Base-by-base conservation (phyloP, 169 alveolate genomes). In the Cryptosporidium canis region DNA sequence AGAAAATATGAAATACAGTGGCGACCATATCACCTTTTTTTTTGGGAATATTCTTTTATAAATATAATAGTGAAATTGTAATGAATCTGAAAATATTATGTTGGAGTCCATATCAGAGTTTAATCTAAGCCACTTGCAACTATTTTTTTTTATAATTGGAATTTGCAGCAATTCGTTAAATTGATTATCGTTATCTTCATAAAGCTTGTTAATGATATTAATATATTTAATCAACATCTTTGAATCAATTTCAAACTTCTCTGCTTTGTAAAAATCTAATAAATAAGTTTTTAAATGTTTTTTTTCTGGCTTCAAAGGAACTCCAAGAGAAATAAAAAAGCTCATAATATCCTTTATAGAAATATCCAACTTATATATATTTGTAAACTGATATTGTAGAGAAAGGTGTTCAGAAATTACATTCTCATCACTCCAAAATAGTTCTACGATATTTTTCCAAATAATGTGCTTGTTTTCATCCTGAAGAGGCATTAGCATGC, bases 371-470 rank as follows among this genome's bases (percentile, higher is more conserved):
- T 16, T 24, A 31, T 70, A 51, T 16, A 39, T 70, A 48, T 21
- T 12, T 31, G 64, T 16, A 51, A 70, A 70, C 39, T 35, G 39
- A 27, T 29, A 51, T 27, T 39, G 53, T 0, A 70, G 31, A 9
- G 84, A 70, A 33, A 29, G 21, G 29, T 51, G 18, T 16, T 51
- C 39, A 9, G 77, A 58, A 9, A 77, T 8, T 58, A 77, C 41
- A 11, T 77, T 77, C 5, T 31, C 58, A 61, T 77, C 87, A 41
- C 4, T 29, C 87, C 87, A 77, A 77, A 35, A 77, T 18, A 77
- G 16, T 4, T 77, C 70, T 24, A 41, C n/a, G 12, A 61, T 16
- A 37, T 12, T 44, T 24, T 77, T 61, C 87, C 87, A 77, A 61
- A 35, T 58, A 11, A 77, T 4, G n/a, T 21, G 1, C 24, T 61